Evolutionary conservation across 2,329 filamentous ascomycete species (phyloP), one percentile per base, ranked within the genome.

Genomic region (Fusarium globosum): DNA sequence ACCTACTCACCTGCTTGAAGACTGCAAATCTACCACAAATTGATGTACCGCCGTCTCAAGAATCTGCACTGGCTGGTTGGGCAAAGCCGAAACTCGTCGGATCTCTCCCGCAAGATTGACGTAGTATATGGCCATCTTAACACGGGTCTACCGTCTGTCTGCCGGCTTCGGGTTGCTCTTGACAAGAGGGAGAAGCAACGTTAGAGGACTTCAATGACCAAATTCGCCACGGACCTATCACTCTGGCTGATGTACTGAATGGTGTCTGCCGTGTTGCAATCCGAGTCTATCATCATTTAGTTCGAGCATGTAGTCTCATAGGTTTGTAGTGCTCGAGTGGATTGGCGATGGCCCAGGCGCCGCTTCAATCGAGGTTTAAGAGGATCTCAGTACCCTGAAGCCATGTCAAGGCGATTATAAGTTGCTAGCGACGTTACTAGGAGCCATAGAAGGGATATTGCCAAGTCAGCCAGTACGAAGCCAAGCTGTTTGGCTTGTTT

Each of bases 251-350:
- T 18, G 0, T 18, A 4, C 7, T n/a, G 5, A 33, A n/a, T 3
- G 7, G 5, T 7, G 13, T 13, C 21, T 1, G 10, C 4, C 8
- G 11, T 33, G 5, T 18, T 33, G 15, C 6, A 3, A 2, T 1
- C 7, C 10, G 2, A 6, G 11, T 13, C 28, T 49, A 1, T 15
- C 8, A n/a, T 15, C 1, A 12, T n/a, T 6, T 16, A 0, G 6
- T 6, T 12, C 7, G 26, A 12, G 18, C 4, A 14, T 21, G 43
- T 26, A 11, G 42, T 20, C n/a, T 12, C 15, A 41, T 7, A 26
- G 42, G 15, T 8, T 43, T 12, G 42, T 18, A 12, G 10, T 16
- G 39, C 20, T 20, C 8, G 12, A 39, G 18, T 39, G 36, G 20
- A 39, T 20, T 39, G 36, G 11, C 11, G 7, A 18, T 18, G 18